Conservation (phyloP, 805 yeast genomes). For the Zygosaccharomyces bisporus region DNA sequence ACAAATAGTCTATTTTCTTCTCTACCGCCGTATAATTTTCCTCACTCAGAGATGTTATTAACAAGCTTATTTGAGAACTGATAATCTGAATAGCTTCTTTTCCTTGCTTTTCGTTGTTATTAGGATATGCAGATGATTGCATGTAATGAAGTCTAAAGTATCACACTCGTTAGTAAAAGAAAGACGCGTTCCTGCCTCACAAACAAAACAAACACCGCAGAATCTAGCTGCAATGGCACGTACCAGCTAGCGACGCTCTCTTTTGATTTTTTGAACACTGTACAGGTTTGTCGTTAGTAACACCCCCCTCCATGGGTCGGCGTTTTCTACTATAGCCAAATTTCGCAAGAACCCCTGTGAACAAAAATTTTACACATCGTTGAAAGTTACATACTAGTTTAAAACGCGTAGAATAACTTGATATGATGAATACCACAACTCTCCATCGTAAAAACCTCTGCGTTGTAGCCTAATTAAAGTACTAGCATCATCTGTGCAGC, state of each 20-base stretch:
- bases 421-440: no score
- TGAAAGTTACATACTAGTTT: slow-evolving; percentile 2
- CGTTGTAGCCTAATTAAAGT: no score
- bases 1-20: slow-evolving; percentile 20
- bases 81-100: slow-evolving; percentile 28
- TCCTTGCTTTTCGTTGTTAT: slow-evolving; percentile 16
- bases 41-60: slow-evolving; percentile 25
- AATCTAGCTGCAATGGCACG: slow-evolving; percentile 9
- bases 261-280: slow-evolving; percentile 1
- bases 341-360: slow-evolving; percentile 5
- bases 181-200: slow-evolving; percentile 2
- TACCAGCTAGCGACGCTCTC: slow-evolving; percentile 12
- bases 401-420: neutral
- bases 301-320: neutral
- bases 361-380: slow-evolving; percentile 12
- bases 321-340: neutral
- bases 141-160: slow-evolving; percentile 16
- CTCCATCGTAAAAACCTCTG: no score
- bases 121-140: slow-evolving; percentile 18
- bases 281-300: neutral
- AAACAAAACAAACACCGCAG: slow-evolving; percentile 2
- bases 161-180: neutral
- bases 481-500: neutral
- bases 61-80: slow-evolving; percentile 29
- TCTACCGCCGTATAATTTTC: slow-evolving; percentile 20